Conservation (phyloP, 2,329 filamentous ascomycete species). For the Pseudocercospora crystallina region DNA sequence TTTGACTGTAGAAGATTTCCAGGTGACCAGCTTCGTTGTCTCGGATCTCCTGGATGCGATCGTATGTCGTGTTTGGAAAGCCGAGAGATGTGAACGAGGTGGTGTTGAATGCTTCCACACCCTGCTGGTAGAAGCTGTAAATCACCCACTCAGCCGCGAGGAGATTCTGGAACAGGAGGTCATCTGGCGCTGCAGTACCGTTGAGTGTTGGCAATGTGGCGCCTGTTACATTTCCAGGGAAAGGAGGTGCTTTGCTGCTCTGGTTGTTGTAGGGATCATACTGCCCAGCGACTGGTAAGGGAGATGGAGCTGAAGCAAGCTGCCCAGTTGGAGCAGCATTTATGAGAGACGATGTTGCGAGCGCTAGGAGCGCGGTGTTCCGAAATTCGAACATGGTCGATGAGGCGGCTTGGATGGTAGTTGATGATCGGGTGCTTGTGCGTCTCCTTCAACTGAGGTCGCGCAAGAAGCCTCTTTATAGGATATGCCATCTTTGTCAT, state of each 20-base stretch:
- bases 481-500: too few relatives aligned
- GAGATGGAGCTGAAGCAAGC: too few relatives aligned
- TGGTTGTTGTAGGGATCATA: neutral
- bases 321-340: too few relatives aligned
- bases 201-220: constrained; percentile 33
- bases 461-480: too few relatives aligned
- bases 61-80: constrained; percentile 43
- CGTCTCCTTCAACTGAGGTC: too few relatives aligned
- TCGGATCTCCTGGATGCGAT: constrained; percentile 42
- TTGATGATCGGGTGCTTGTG: too few relatives aligned
- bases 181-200: constrained; percentile 40
- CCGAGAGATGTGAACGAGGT: constrained; percentile 37
- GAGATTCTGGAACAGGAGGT: constrained; percentile 48
- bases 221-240: constrained; percentile 40
- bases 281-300: neutral
- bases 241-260: constrained; percentile 28
- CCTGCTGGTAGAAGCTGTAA: constrained; percentile 47
- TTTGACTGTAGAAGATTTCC: constrained; percentile 39
- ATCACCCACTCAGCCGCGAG: constrained; percentile 48
- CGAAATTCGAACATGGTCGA: too few relatives aligned
- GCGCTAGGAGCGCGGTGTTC: too few relatives aligned
- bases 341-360: too few relatives aligned
- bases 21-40: constrained; percentile 50
- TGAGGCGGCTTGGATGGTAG: too few relatives aligned
- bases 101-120: constrained; percentile 42